Conservation (phyloP, 495 filamentous ascomycete species). For the Bacidia rubella region DNA sequence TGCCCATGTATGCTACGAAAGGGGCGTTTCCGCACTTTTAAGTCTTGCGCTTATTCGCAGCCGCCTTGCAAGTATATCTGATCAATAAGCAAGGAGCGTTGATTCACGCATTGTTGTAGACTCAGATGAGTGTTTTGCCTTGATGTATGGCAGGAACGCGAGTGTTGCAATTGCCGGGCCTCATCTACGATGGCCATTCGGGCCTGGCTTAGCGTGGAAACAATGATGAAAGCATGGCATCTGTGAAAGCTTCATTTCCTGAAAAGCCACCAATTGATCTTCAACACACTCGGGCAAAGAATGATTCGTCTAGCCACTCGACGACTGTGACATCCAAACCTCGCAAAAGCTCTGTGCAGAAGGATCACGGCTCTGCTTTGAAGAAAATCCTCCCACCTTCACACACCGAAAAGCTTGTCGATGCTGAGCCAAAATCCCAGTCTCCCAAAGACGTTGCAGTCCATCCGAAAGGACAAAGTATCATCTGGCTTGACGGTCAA, state of each 20-base stretch:
- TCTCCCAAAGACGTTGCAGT: not conserved
- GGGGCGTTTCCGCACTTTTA: too few relatives aligned
- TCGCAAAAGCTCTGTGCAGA: not conserved
- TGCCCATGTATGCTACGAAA: too few relatives aligned
- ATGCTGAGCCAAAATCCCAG: not conserved
- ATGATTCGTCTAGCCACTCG: not conserved
- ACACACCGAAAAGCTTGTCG: not conserved
- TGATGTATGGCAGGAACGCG: not conserved
- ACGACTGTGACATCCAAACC: not conserved
- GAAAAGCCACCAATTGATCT: not conserved
- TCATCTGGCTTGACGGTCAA: conserved; percentile 13
- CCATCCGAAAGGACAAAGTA: not conserved
- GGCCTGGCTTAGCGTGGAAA: not conserved
- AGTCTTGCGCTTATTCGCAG: too few relatives aligned
- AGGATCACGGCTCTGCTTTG: not conserved
- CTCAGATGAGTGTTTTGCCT: not conserved
- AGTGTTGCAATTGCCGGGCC: not conserved
- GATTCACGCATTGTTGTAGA: not conserved
- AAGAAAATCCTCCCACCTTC: not conserved
- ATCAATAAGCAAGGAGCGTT: too few relatives aligned
- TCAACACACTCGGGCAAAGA: not conserved
- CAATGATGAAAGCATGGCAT: not conserved
- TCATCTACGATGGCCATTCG: not conserved
- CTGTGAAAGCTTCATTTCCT: not conserved
- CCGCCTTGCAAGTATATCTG: too few relatives aligned